A percentile compares a stretch with the other conserved stretches of the same genome.
These are phyloP conservation scores for Daldinia caldariorum DNA, from an alignment of 495 filamentous ascomycete genomes.

Conservation along the genomic window DNA sequence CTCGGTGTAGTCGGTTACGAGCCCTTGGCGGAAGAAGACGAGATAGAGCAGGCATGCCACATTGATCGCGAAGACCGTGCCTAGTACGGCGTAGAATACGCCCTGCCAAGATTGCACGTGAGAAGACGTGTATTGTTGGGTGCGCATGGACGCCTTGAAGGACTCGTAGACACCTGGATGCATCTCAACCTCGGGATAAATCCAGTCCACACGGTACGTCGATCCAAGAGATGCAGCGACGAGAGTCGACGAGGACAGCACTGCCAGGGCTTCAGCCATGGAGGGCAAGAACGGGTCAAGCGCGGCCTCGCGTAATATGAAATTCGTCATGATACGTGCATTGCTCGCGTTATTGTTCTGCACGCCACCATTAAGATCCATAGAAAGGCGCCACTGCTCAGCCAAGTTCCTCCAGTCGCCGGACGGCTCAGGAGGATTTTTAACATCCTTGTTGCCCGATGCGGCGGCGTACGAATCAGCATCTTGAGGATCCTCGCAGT, in stretches of 20 bases:
- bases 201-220: conserved; percentile 65
- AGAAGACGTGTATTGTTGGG: conserved; percentile 71
- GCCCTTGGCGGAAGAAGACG: conserved; percentile 55
- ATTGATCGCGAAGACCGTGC: conserved; percentile 70
- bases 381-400: conserved; percentile 62
- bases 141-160: conserved; percentile 66
- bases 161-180: conserved; percentile 55
- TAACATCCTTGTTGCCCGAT: conserved; percentile 44
- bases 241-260: conserved; percentile 71
- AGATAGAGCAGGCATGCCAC: conserved; percentile 68
- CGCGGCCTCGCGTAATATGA: conserved; percentile 48
- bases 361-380: conserved; percentile 70
- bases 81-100: conserved; percentile 70
- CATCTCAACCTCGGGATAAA: conserved; percentile 51
- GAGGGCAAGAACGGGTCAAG: conserved; percentile 62
- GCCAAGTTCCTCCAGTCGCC: conserved; percentile 70
- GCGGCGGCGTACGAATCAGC: conserved; percentile 61
- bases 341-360: conserved; percentile 67
- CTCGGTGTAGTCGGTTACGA: conserved; percentile 78
- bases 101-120: conserved; percentile 65
- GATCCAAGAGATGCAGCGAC: conserved; percentile 62
- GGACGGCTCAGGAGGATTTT: conserved; percentile 41
- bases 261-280: conserved; percentile 72
- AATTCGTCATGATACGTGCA: conserved; percentile 69
- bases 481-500: conserved; percentile 67